phyloP scores from a whole-genome alignment of 2,329 filamentous ascomycete genomes.

The Pestalotiopsis sp. region DNA sequence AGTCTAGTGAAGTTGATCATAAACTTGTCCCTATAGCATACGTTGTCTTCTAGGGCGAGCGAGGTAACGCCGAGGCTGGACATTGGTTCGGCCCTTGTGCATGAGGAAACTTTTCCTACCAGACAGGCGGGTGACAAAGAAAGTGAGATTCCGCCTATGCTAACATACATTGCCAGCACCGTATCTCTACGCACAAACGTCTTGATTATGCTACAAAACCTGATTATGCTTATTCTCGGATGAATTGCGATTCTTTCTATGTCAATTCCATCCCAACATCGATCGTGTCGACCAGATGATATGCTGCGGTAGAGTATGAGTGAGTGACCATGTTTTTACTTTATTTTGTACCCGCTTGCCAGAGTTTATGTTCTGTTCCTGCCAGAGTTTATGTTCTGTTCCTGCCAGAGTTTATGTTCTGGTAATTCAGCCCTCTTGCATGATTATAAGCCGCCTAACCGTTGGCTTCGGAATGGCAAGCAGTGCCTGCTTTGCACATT shows the following conservation, averaged over 20 bases:
- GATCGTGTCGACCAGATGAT: no score
- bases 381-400: not conserved
- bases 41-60: not conserved
- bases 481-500: not conserved
- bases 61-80: constrained; percentile 1
- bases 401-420: not conserved
- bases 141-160: no score
- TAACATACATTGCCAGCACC: no score
- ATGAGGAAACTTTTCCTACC: not conserved
- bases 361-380: not conserved
- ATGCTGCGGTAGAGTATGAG: no score
- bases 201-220: no score
- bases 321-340: no score
- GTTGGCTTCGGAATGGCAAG: not conserved
- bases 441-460: not conserved
- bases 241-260: no score
- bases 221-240: no score
- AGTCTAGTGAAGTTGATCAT: not conserved
- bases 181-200: no score
- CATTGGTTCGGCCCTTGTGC: not conserved
- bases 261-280: no score
- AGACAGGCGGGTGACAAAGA: no score
- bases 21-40: not conserved
- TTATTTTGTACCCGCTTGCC: no score
- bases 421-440: not conserved